Evolutionary conservation across 495 filamentous ascomycete species (phyloP), one percentile per base, ranked within the genome.

Genomic region (Neurospora hispaniola): DNA sequence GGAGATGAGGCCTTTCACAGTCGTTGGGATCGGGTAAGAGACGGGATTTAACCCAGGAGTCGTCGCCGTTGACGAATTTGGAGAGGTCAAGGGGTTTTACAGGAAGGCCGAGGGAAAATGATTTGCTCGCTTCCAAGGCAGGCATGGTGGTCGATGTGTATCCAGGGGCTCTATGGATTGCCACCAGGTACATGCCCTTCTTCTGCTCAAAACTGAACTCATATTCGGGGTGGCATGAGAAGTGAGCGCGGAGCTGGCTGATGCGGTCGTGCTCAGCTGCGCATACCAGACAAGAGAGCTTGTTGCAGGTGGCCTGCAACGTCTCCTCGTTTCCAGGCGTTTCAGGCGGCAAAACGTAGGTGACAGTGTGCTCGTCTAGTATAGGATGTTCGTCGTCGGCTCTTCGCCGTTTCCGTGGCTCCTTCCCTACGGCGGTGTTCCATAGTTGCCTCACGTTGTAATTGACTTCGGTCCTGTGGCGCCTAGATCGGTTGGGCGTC

Each of bases 401-500:
- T 74, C 82, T 80, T 71, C 79, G 78, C 39, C 77, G 81, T 71
- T 85, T 86, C 27, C 80, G 82, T 11, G 78, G 78, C 48, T 85
- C 82, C 74, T 81, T 85, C 4, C 85, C 85, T 41, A 84, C 78
- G 14, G 83, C 82, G 68, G 79, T 85, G 72, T 82, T 83, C 77
- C 82, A 85, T 41, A 87, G 76, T 23, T 84, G 73, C 74, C 85
- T 86, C 48, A 87, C 74, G 71, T 88, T 87, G 73, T 88, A 88
- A 42, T 85, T 87, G 71, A 85, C 77, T 78, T 84, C 78, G 44
- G 79, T 72, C 72, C 82, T 78, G 73, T 81, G 73, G 38, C 83
- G 80, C 71, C 81, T 71, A 9, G 81, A 79, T 70, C 84, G 79
- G 69, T 78, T 81, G 11, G 83, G 83, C 42, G 82, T 85, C 31